A percentile compares a stretch with the other conserved stretches of the same genome.
phyloP scores from a whole-genome alignment of 257 asterid species.

The Solanum chiquidenum region DNA sequence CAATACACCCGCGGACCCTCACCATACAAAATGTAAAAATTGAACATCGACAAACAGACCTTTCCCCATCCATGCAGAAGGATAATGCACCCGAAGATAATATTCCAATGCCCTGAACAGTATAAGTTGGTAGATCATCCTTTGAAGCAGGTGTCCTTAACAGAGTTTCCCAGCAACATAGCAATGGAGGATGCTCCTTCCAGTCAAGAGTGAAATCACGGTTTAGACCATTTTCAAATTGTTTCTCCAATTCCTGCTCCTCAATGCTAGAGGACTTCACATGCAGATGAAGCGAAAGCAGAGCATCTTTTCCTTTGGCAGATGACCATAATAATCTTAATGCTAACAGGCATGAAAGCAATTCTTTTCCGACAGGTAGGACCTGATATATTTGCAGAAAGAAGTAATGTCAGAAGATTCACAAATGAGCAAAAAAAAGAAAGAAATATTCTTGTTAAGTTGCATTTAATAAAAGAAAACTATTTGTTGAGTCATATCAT shows the following conservation, averaged over 20 bases:
- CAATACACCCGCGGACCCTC: not conserved
- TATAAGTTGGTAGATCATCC: conserved; percentile 41
- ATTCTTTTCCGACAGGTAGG: conserved; percentile 71
- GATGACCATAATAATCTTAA: conserved; percentile 62
- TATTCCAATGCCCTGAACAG: conserved; percentile 44
- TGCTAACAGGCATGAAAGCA: conserved; percentile 51
- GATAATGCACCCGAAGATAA: conserved; percentile 55
- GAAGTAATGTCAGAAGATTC: not conserved
- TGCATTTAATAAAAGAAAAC: not conserved
- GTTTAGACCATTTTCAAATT: conserved; percentile 20
- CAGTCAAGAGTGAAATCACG: conserved; percentile 34
- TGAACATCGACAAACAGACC: conserved; percentile 27
- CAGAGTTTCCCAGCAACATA: conserved; percentile 60
- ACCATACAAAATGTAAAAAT: not conserved
- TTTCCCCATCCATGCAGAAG: conserved; percentile 59
- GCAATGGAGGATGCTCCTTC: conserved; percentile 69
- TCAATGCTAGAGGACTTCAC: conserved; percentile 28
- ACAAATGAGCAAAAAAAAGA: not conserved
- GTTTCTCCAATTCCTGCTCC: conserved; percentile 34
- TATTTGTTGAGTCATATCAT: not conserved
- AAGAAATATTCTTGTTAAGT: not conserved
- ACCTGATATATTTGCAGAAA: conserved; percentile 26
- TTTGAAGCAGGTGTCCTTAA: conserved; percentile 37
- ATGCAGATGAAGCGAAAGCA: conserved; percentile 35
- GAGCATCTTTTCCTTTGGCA: conserved; percentile 48